Conservation (phyloP, 2,329 filamentous ascomycete genomes). For the Metarhizium robertsii region DNA sequence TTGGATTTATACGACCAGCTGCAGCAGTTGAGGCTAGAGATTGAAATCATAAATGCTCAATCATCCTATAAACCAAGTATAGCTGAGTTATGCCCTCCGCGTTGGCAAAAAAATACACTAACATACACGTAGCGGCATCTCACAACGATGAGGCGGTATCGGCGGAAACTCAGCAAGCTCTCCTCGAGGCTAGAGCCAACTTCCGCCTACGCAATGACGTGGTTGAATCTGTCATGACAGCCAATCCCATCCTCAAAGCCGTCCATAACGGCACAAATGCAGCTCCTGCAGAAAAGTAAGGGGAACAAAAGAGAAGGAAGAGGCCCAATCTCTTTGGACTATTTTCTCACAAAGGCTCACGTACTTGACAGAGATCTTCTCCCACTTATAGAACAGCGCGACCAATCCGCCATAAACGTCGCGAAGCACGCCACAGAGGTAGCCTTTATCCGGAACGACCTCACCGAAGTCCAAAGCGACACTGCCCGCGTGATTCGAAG, state of each 20-base stretch:
- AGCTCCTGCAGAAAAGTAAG: slow-evolving; percentile 59
- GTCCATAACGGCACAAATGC: slow-evolving; percentile 60
- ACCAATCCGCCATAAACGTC: slow-evolving; percentile 54
- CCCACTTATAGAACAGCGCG: slow-evolving; percentile 56
- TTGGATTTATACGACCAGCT: slow-evolving; percentile 63
- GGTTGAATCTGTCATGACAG: slow-evolving; percentile 57
- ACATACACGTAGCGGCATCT: slow-evolving; percentile 7
- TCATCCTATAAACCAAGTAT: slow-evolving; percentile 26
- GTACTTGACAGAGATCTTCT: slow-evolving; percentile 48
- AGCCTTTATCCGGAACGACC: slow-evolving; percentile 37
- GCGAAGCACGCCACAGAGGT: slow-evolving; percentile 48
- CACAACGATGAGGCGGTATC: slow-evolving; percentile 37
- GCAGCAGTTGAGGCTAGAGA: slow-evolving; percentile 62
- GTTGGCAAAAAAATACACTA: background rate
- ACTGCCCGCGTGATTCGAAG: slow-evolving; percentile 44
- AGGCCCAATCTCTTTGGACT: slow-evolving; percentile 3
- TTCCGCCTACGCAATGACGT: slow-evolving; percentile 63
- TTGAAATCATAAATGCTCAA: slow-evolving; percentile 52
- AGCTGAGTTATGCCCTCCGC: background rate
- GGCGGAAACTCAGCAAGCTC: slow-evolving; percentile 51
- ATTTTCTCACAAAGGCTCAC: background rate
- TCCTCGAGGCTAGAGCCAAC: slow-evolving; percentile 60
- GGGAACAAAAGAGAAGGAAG: background rate
- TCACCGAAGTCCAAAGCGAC: slow-evolving; percentile 49
- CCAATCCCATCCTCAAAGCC: slow-evolving; percentile 68